phyloP scores from a whole-genome alignment of 371 early-diverging fungal genomes.

The Homolaphlyctis polyrhiza region DNA sequence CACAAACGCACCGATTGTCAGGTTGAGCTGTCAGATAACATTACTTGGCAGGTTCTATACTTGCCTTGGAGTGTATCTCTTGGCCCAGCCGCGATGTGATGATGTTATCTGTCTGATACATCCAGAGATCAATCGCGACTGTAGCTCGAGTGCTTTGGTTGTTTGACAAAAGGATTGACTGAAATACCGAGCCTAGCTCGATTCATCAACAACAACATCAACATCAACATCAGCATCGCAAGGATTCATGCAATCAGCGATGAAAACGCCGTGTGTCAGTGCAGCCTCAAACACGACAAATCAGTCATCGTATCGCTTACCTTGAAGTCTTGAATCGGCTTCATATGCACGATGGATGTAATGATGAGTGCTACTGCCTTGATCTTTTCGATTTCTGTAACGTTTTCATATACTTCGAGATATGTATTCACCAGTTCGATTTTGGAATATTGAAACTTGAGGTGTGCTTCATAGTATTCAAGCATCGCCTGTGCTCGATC shows the following conservation, averaged over 20 bases:
- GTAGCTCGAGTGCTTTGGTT: constrained; percentile 27
- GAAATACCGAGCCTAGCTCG: constrained; percentile 29
- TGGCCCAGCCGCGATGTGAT: not conserved
- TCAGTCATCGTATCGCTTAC: constrained; percentile 15
- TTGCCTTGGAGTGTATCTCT: not conserved
- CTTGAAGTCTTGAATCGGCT: constrained; percentile 34
- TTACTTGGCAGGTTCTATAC: not conserved
- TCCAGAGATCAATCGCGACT: constrained; percentile 13
- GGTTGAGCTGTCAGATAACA: too few species aligned
- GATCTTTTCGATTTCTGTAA: constrained; percentile 13
- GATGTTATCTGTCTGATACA: not conserved
- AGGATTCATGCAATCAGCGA: not conserved
- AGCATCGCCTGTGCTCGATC: constrained; percentile 47
- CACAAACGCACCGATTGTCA: too few species aligned
- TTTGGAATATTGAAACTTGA: constrained; percentile 43
- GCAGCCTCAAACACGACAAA: not conserved
- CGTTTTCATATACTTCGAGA: constrained; percentile 43
- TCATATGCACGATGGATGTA: constrained; percentile 21
- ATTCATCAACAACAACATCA: not conserved
- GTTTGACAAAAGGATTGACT: constrained; percentile 19
- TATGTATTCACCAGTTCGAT: constrained; percentile 41
- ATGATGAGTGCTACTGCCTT: constrained; percentile 29
- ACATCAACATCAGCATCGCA: not conserved
- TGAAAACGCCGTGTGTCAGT: not conserved
- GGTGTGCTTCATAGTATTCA: constrained; percentile 40